Percentiles rank a stretch among this genome's conserved stretches.
Evolutionary conservation across 306 rosid genomes (phyloP).

Genomic region (Prunus persica): DNA sequence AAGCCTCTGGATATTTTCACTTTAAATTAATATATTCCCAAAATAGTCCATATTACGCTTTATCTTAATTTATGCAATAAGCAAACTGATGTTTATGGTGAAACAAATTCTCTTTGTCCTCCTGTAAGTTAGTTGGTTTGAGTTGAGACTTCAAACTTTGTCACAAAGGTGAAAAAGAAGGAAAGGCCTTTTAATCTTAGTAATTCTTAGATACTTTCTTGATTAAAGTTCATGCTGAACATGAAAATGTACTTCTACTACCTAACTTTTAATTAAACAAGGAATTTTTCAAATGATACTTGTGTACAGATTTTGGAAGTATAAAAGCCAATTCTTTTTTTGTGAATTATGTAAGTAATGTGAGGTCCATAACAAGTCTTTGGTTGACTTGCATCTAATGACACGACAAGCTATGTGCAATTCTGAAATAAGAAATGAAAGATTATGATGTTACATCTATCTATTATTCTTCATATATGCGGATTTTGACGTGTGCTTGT

Average conservation of each 20-base stretch:
- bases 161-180: neutral
- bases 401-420: neutral
- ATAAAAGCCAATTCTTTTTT: neutral
- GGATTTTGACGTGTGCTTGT: constrained; percentile 15
- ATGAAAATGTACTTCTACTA: neutral
- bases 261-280: neutral
- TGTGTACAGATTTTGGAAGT: neutral
- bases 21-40: too few species aligned
- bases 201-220: neutral
- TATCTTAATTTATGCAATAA: too few species aligned
- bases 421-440: neutral
- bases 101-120: neutral
- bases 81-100: too few species aligned
- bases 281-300: neutral
- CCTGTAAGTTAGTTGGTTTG: neutral
- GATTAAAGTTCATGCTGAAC: neutral
- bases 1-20: too few species aligned
- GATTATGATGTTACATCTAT: neutral
- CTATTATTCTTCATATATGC: neutral
- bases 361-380: neutral
- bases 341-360: neutral
- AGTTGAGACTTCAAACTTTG: neutral
- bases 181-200: neutral
- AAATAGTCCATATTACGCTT: too few species aligned
- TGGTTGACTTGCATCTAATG: neutral